These are phyloP conservation scores for Phytopythium montanum DNA, from an alignment of 352 stramenopile species.

Conservation along the genomic window DNA sequence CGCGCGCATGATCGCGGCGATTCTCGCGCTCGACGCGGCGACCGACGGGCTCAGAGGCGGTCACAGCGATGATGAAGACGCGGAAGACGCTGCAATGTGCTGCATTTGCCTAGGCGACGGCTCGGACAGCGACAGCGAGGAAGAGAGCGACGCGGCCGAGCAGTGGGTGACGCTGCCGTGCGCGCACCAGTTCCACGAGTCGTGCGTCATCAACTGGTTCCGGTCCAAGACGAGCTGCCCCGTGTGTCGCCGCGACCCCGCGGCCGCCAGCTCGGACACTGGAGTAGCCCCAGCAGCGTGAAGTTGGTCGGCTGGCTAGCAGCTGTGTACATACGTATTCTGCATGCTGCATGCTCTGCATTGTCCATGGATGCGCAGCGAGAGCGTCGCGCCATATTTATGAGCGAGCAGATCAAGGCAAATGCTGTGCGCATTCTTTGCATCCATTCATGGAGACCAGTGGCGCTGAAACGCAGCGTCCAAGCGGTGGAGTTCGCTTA, in stretches of 20 bases:
- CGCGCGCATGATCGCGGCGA: conserved; percentile 13
- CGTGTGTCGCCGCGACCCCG: conserved; percentile 26
- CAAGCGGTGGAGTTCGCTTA: too few species aligned
- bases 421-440: too few species aligned
- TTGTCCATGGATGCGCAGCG: background rate
- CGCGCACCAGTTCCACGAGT: conserved; percentile 48
- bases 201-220: conserved; percentile 61
- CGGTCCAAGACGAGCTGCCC: conserved; percentile 45
- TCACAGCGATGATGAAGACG: background rate
- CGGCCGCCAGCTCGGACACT: background rate
- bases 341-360: background rate
- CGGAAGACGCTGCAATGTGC: background rate
- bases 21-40: conserved; percentile 16
- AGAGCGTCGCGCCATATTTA: background rate
- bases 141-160: conserved; percentile 6
- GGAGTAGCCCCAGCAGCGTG: too few species aligned
- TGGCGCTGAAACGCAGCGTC: too few species aligned
- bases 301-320: too few species aligned
- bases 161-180: conserved; percentile 39
- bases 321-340: background rate
- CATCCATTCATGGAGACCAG: too few species aligned
- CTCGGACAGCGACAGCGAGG: background rate
- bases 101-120: conserved; percentile 9
- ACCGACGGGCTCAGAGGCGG: background rate
- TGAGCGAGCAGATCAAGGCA: background rate